Evolutionary conservation across 2,329 filamentous ascomycete genomes (phyloP), one percentile per base, ranked within the genome.

Genomic region (Ophiostoma tasmaniense): DNA sequence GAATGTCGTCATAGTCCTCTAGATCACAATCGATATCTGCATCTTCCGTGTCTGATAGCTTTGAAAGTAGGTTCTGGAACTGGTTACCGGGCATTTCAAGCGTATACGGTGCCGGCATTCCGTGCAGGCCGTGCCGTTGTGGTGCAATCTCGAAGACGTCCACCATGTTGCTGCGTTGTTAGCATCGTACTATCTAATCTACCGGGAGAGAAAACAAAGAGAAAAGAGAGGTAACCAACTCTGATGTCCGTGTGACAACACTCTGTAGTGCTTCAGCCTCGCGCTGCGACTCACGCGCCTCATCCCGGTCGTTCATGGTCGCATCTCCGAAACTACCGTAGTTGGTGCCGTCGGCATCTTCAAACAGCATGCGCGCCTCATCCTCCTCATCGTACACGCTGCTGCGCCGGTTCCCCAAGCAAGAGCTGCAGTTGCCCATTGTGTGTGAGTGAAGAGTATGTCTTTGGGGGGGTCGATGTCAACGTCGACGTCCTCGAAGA

Each of bases 61-160:
- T 88, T 22, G 86, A 84, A 20, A 89, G 81, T 65, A 89, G 82
- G 72, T 84, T 83, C 73, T 88, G 85, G 75, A 89, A 89, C 68
- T 84, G 84, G 64, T 83, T 80, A 71, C 87, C 85, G 75, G 87
- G 85, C 65, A 82, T 83, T 67, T 83, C 80, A 73, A 84, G 82
- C 33, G 78, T 78, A 67, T 84, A 85, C 0, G 79, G 79, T 20
- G 78, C 74, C 73, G 73, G 76, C 71, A 70, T 75, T 70, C 72
- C 78, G 74, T 73, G 80, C 74, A 71, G 76, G 66, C 75, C 74
- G 42, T 78, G 76, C 70, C 82, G 82, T 70, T 84, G 82, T 28
- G 85, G 85, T 45, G 84, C 82, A 74, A 88, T 87, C 72, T 89
- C 86, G 77, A 89, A 89, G 64, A 89, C 85, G 75, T 89, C 87